Base-by-base conservation (phyloP, 345 rosid species). In the Lenwebbia sp. region DNA sequence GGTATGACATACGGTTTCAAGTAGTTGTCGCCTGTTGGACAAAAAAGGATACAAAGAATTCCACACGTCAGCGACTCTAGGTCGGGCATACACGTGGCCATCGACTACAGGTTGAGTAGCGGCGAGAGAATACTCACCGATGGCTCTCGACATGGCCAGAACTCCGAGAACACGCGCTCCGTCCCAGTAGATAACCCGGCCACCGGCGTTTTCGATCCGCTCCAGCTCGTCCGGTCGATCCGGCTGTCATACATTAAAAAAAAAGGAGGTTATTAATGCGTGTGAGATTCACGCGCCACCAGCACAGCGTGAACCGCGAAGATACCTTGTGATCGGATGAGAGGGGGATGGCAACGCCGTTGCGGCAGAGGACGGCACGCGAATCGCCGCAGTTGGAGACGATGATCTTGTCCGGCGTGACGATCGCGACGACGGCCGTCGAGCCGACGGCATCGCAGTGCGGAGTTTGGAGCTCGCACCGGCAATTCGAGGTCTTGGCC, bases 361-460 rank as follows among this genome's bases (percentile, higher is more conserved):
- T 92, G 17, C 97, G 94, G 90, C 96, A 93, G 19, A 96, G 98
- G 50, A 96, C 94, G 23, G 98, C 99, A 2, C 99, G 95, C 1
- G 99, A 96, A 37, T 96, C 99, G 10, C 99, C 99, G 83, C 97
- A 94, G 84, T 96, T 96, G 21, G 99, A 93, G 70, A 96, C 94
- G 7, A 95, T 49, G 40, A 95, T 91, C 86, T 94, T 93, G 26
- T 92, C 93, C 57, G 92, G 95, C 10, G 96, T 94, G 47, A 96
- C 93, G 1, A 95, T 87, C 1, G 98, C 91, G 19, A 93, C 95
- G 1, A 95, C 97, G 15, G 99, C 98, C 2, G 98, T 96, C 14
- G 99, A 95, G 85, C 99, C 99, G 6, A 95, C 98, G 81, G 97
- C 96, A 83, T 96, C 98, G 86, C 96, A 91, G 90, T 92, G 98